These are phyloP conservation scores for Aspergillus cejpii DNA, from an alignment of 2,329 filamentous ascomycete genomes.

Conservation along the genomic window DNA sequence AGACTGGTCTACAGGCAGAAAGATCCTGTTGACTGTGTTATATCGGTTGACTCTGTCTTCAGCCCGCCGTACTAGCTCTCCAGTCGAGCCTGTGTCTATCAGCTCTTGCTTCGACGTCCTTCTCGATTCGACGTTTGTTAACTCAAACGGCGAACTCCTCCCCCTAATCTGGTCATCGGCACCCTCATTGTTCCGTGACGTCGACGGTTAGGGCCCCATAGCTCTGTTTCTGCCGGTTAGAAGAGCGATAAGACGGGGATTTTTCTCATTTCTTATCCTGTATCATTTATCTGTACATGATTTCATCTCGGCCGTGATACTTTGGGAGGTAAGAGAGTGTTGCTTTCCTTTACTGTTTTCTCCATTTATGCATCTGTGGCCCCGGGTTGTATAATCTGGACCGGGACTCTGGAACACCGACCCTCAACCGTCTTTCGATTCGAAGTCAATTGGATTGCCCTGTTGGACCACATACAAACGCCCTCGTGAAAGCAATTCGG, in stretches of 20 bases:
- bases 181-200: constrained; percentile 26
- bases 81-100: constrained; percentile 36
- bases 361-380: neutral
- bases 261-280: constrained; percentile 21
- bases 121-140: constrained; percentile 36
- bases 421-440: neutral
- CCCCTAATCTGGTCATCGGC: constrained; percentile 25
- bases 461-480: constrained; percentile 4
- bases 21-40: constrained; percentile 23
- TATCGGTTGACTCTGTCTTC: constrained; percentile 25
- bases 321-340: constrained; percentile 20
- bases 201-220: constrained; percentile 31
- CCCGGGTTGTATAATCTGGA: neutral
- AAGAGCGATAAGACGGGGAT: constrained; percentile 31
- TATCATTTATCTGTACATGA: constrained; percentile 22
- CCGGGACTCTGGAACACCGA: neutral
- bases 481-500: constrained; percentile 7
- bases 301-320: constrained; percentile 20
- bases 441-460: constrained; percentile 2
- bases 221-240: constrained; percentile 37
- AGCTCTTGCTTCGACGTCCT: constrained; percentile 33
- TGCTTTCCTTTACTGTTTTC: constrained; percentile 6
- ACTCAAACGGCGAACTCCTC: constrained; percentile 32
- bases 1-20: constrained; percentile 32
- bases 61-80: constrained; percentile 30